These are phyloP conservation scores for Colletotrichum caudatum DNA, from an alignment of 2,329 filamentous ascomycete species.

Conservation along the genomic window DNA sequence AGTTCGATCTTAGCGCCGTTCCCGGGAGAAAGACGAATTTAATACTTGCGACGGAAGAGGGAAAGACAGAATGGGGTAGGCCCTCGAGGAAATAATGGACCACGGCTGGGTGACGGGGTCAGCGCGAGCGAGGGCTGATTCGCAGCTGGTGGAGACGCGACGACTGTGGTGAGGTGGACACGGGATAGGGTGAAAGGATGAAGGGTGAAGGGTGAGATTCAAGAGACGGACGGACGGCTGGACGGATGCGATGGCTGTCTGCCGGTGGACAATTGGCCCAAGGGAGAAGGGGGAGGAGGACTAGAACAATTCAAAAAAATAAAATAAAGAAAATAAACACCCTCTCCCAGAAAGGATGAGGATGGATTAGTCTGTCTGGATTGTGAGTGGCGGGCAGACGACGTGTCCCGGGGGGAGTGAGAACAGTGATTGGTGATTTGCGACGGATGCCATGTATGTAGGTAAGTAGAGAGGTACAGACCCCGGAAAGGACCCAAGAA, in stretches of 20 bases:
- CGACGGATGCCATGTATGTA: neutral
- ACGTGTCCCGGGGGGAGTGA: constrained; percentile 11
- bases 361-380: neutral
- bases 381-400: constrained; percentile 17
- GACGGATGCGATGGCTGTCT: constrained; percentile 4
- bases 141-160: constrained; percentile 41
- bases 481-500: neutral
- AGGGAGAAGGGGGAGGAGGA: neutral
- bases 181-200: constrained; percentile 7
- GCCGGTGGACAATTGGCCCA: constrained; percentile 14
- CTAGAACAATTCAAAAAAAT: neutral
- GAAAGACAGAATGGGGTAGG: constrained; percentile 39
- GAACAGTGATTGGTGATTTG: constrained; percentile 13
- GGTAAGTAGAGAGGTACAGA: neutral
- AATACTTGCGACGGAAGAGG: constrained; percentile 41
- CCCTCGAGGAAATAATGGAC: constrained; percentile 34
- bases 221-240: constrained; percentile 3
- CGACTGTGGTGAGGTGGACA: constrained; percentile 18
- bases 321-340: too few species aligned
- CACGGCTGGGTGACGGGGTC: constrained; percentile 33
- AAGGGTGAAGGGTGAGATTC: constrained; percentile 21
- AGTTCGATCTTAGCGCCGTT: constrained; percentile 44
- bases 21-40: constrained; percentile 43
- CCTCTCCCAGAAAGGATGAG: neutral
- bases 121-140: constrained; percentile 41